A percentile compares a stretch with the other conserved stretches of the same genome.
Conservation (phyloP, 495 filamentous ascomycete genomes). For the Astrocystis sublimbata region DNA sequence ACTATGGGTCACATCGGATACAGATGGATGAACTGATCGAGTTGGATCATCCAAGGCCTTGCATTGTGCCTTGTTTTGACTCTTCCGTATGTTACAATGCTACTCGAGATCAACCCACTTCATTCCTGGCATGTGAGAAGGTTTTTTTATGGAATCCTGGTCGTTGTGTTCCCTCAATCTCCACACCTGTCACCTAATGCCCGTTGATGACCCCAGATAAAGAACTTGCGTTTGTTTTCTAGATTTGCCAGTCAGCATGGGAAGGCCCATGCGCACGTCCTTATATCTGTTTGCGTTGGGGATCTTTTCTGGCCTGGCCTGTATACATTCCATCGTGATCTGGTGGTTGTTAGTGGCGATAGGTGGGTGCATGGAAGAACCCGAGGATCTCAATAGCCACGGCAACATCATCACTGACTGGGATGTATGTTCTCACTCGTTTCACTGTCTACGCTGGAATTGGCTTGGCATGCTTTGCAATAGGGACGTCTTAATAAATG, state of each 20-base stretch:
- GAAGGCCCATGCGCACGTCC: conserved; percentile 10
- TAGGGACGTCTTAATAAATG: conserved; percentile 23
- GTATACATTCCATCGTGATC: conserved; percentile 2
- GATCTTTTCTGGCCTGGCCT: conserved; percentile 9
- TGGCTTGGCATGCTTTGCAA: conserved; percentile 17
- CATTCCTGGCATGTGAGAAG: conserved; percentile 32
- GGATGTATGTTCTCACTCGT: conserved; percentile 21
- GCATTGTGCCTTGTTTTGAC: conserved; percentile 22
- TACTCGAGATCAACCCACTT: conserved; percentile 12
- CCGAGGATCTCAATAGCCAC: conserved; percentile 12
- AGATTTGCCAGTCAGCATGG: conserved; percentile 18
- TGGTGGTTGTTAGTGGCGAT: conserved; percentile 16
- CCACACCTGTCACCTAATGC: conserved; percentile 14
- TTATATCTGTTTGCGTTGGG: conserved; percentile 17
- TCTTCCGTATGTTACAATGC: too few species aligned
- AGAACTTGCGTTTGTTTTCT: conserved; percentile 21
- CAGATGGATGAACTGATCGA: conserved; percentile 36
- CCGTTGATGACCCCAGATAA: conserved; percentile 15
- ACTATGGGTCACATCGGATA: conserved; percentile 18
- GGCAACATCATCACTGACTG: conserved; percentile 11
- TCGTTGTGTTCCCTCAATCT: conserved; percentile 12
- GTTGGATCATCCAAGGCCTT: conserved; percentile 33
- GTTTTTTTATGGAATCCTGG: conserved; percentile 32
- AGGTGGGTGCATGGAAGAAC: conserved; percentile 2
- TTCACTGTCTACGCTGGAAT: conserved; percentile 18